Evolutionary conservation across 495 filamentous ascomycete genomes (phyloP), one percentile per base, ranked within the genome.

Genomic region (Amphirosellinia nigrospora): DNA sequence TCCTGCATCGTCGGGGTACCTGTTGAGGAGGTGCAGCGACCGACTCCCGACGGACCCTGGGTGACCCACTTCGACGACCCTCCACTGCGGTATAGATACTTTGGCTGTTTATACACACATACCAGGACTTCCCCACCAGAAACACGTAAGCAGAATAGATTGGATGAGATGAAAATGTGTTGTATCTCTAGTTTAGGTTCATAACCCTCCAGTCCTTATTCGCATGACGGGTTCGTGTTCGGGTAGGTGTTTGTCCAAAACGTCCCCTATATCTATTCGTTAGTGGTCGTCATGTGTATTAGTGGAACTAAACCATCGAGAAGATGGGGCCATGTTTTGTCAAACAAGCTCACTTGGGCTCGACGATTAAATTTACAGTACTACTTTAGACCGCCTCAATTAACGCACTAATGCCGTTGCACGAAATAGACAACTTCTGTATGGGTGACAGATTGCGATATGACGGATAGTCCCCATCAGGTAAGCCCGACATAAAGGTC

Each of bases 101-200:
- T 68, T n/a, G 43, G 16, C 41, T 46, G 19, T 46, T n/a, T n/a
- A n/a, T n/a, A n/a, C n/a, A n/a, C n/a, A 23, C 36, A n/a, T 21
- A 43, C 53, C 58, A 63, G 30, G 55, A 28, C 19, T 36, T 64
- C 60, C 60, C 68, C 60, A 38, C 48, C 38, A 46, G 28, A 70
- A 64, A 38, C 68, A 70, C 68, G 68, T 70, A 70, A 70, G 68
- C 68, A 48, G 38, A 56, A 43, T 34, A 69, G 67, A 69, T 69
- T 69, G 59, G 67, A 48, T 28, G 39, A 62, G 58, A 52, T 58
- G n/a, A 61, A 30, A 53, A 15, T 55, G 23, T 38, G 23, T 32
- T 43, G 64, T 45, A 66, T 45, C 48, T 13, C 64, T n/a, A n/a
- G n/a, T n/a, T 38, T 26, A 41, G 34, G 62, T 46, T 5, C n/a